Percentiles rank a stretch among this genome's conserved stretches.
phyloP scores from a whole-genome alignment of 208 protist species.

The Leishmania arabica region DNA sequence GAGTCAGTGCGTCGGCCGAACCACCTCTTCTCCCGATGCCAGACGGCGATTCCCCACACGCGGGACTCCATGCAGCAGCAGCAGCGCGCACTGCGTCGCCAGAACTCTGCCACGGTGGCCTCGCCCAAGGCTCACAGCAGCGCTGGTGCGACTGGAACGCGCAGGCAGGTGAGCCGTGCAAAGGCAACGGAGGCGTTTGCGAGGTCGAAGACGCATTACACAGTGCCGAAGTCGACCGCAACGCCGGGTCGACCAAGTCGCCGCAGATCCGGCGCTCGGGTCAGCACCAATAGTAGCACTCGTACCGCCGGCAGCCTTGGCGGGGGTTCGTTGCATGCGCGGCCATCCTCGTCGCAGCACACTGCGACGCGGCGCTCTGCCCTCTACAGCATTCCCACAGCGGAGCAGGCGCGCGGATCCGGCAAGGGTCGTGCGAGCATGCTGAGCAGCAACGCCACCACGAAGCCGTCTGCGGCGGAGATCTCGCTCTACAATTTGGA shows the following conservation, averaged over 20 bases:
- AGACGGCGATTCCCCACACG: conserved; percentile 25
- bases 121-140: conserved; percentile 7
- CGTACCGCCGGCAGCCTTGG: conserved; percentile 4
- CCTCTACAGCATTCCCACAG: neutral
- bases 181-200: conserved; percentile 18
- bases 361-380: conserved; percentile 11
- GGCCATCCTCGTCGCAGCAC: conserved; percentile 10
- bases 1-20: conserved; percentile 2
- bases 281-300: conserved; percentile 17
- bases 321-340: conserved; percentile 13
- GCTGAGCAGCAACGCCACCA: neutral
- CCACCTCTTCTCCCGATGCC: conserved; percentile 34
- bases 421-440: conserved; percentile 7
- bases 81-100: conserved; percentile 10
- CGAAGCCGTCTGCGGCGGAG: conserved; percentile 2
- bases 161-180: neutral
- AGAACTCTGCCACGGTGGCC: conserved; percentile 6
- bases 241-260: neutral
- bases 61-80: neutral
- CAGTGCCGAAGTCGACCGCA: neutral
- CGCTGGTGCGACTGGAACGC: neutral
- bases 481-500: conserved; percentile 44
- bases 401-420: conserved; percentile 3
- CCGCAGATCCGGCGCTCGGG: conserved; percentile 2
- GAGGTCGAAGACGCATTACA: conserved; percentile 27